Base-by-base conservation (phyloP, 2,329 filamentous ascomycete species). In the Dothidotthia symphoricarpi region DNA sequence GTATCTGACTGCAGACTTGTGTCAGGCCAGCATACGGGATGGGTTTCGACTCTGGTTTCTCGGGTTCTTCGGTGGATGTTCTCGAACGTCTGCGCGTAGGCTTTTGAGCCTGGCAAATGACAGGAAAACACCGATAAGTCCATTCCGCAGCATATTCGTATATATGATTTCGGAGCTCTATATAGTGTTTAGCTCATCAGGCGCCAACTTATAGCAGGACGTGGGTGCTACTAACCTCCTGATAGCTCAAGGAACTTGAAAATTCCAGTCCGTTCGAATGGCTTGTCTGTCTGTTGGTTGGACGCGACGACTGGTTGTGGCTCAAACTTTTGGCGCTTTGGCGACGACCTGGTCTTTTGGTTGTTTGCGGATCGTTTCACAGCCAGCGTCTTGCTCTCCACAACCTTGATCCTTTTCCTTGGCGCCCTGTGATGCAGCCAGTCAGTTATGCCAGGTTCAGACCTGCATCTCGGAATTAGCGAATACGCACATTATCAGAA, bases 91-190 rank as follows among this genome's bases (percentile, higher is more conserved):
- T n/a, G n/a, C n/a, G n/a, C n/a, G n/a, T n/a, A n/a, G n/a, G n/a
- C 14, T 16, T 39, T 2, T 11, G 17, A 16, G 11, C 34, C 13
- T 28, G 30, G 19, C 34, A 38, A 6, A 51, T 46, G 9, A 25
- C 34, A 12, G 55, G 55, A 25, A 55, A 60, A 14, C 28, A 38
- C 5, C 34, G 36, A 6, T 41, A 10, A 3, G 51, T 37, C 8
- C 37, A 34, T 16, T 48, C 45, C 9, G 24, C 30, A 8, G 49
- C 49, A 11, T 44, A 16, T 12, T 51, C 49, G 16, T 61, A 63
- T 3, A 63, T 47, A 1, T 34, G 51, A 17, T 63, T 60, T 7
- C 49, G 50, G 2, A 61, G 34, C 36, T 62, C 59, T 62, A 16
- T 3, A 15, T 2, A 16, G 11, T 24, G 26, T n/a, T 50, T 26